Conservation (phyloP, 164 flowering plant genomes). For the Buxus sempervirens region DNA sequence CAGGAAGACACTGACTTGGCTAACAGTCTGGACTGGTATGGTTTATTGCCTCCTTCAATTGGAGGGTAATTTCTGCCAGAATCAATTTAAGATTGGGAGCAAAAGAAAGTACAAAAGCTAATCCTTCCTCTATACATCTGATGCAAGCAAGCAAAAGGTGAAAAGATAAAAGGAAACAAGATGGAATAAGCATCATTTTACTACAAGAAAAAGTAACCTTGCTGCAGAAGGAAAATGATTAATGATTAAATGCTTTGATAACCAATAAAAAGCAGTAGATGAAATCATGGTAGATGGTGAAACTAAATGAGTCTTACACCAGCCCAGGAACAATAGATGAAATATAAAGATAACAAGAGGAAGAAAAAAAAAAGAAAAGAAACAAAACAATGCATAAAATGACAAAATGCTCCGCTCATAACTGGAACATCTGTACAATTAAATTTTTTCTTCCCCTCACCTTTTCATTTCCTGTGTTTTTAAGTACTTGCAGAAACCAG, state of each 20-base stretch:
- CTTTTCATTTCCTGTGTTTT: neutral
- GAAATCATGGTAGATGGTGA: neutral
- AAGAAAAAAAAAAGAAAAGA: neutral
- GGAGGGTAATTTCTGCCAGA: too few relatives aligned
- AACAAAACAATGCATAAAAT: constrained; percentile 7
- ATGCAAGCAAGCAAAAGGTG: neutral
- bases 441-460: neutral
- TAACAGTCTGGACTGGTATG: too few relatives aligned
- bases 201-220: constrained; percentile 10
- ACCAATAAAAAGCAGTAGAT: neutral
- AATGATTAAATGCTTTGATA: constrained; percentile 5
- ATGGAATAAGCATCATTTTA: constrained; percentile 19
- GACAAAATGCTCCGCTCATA: constrained; percentile 7
- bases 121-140: neutral
- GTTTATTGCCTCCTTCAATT: too few relatives aligned
- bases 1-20: too few relatives aligned
- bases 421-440: constrained; percentile 13
- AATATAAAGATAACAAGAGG: neutral
- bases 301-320: neutral
- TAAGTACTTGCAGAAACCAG: neutral
- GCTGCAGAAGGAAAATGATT: constrained; percentile 5
- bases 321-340: neutral
- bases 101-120: neutral
- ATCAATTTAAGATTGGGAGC: neutral
- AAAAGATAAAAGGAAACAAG: constrained; percentile 3